Percentiles rank a stretch among this genome's conserved stretches.
phyloP scores from a whole-genome alignment of 257 asterid species.

The Solanum medicagineum region DNA sequence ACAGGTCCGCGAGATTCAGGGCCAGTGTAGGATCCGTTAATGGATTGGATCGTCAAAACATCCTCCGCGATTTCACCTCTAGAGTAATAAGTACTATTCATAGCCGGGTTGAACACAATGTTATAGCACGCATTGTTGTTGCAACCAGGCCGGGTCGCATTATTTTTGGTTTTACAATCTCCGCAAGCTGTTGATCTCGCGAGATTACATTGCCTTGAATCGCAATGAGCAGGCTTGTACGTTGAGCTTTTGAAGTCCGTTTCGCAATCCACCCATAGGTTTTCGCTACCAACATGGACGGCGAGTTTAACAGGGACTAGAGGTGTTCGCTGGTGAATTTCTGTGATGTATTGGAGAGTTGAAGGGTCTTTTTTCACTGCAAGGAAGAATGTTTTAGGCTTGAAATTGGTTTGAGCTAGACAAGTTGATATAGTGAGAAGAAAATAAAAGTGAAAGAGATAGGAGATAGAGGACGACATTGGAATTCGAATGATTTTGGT shows the following conservation, averaged over 20 bases:
- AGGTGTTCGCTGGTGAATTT: background rate
- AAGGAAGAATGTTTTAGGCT: background rate
- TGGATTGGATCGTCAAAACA: background rate
- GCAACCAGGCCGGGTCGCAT: background rate
- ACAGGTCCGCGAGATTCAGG: background rate
- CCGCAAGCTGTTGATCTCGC: background rate
- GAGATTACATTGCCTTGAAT: background rate
- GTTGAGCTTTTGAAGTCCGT: background rate
- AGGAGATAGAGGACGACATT: background rate
- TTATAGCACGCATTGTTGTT: background rate
- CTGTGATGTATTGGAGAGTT: background rate
- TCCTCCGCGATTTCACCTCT: background rate
- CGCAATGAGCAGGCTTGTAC: background rate
- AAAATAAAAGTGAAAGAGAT: background rate
- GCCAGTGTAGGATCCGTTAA: background rate
- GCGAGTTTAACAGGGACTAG: background rate
- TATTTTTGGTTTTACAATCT: background rate
- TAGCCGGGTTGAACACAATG: background rate
- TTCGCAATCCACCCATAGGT: conserved; percentile 1
- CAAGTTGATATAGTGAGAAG: background rate
- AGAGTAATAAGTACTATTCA: background rate
- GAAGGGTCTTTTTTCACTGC: background rate
- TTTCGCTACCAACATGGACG: background rate
- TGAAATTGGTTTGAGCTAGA: background rate
- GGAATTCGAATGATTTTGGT: background rate